phyloP scores from a whole-genome alignment of 495 filamentous ascomycete genomes.

The Penicillium egyptiacum region DNA sequence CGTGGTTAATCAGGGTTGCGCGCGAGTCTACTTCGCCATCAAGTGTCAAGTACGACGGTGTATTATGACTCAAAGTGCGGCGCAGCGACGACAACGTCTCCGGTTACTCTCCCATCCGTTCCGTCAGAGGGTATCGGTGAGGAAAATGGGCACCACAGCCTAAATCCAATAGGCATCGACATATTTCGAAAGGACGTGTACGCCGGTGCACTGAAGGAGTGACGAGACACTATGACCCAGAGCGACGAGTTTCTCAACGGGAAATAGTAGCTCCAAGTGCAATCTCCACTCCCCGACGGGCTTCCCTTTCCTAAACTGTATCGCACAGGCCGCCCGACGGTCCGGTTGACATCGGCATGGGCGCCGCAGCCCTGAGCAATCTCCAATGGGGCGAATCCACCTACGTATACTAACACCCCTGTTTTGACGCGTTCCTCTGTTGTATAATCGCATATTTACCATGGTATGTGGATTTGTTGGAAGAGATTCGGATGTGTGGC shows the following conservation, averaged over 20 bases:
- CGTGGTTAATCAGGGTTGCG: not conserved
- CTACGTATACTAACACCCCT: not conserved
- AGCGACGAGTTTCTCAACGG: not conserved
- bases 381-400: not conserved
- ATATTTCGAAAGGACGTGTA: not conserved
- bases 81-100: slow-evolving; percentile 1
- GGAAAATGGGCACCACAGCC: not conserved
- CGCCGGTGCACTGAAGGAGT: not conserved
- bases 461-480: not conserved
- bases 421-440: not conserved
- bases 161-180: not conserved
- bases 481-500: not conserved
- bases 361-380: not conserved
- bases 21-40: not conserved
- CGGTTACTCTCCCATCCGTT: not conserved
- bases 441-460: not conserved
- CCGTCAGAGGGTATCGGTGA: not conserved
- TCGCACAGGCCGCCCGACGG: not conserved
- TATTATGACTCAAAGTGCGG: not conserved
- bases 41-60: not conserved
- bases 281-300: not conserved
- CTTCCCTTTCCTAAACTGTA: not conserved
- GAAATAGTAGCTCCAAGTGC: not conserved
- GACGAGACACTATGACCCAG: not conserved
- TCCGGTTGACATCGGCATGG: not conserved